Conservation (phyloP, 2,329 filamentous ascomycete species). For the Fusarium sp. region DNA sequence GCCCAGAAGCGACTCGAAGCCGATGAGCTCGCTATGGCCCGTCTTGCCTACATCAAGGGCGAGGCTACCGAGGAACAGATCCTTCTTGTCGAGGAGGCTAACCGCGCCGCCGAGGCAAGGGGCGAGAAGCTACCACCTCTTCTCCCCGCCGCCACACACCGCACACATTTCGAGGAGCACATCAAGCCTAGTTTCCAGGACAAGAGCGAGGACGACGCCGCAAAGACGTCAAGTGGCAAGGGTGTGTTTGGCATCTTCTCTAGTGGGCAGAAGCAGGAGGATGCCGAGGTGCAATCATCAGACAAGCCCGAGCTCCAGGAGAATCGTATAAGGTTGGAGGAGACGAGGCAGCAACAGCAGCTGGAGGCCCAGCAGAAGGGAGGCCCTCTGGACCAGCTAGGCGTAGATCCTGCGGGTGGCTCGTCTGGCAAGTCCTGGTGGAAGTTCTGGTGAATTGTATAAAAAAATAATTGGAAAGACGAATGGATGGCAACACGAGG, state of each 20-base stretch:
- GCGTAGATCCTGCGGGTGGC: constrained; percentile 53
- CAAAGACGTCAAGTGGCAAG: constrained; percentile 52
- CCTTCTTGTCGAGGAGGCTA: constrained; percentile 70
- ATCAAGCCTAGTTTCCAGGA: constrained; percentile 52
- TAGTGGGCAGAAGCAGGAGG: constrained; percentile 47
- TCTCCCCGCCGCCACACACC: constrained; percentile 62
- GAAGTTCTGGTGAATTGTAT: constrained; percentile 58
- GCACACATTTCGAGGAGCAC: constrained; percentile 56
- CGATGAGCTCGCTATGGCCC: constrained; percentile 70
- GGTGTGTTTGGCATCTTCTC: constrained; percentile 56
- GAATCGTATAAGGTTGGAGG: constrained; percentile 56
- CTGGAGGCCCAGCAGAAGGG: constrained; percentile 66
- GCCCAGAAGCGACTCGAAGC: constrained; percentile 68
- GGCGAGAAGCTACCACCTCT: constrained; percentile 66
- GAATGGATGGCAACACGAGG: constrained; percentile 19
- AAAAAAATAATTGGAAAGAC: constrained; percentile 41
- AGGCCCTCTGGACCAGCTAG: constrained; percentile 66
- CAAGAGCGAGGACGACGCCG: constrained; percentile 31
- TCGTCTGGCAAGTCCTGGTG: constrained; percentile 66
- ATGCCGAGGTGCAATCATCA: constrained; percentile 26
- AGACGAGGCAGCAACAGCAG: constrained; percentile 31
- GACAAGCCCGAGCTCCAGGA: constrained; percentile 37
- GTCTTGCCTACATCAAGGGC: constrained; percentile 72
- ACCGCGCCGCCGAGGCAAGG: constrained; percentile 61
- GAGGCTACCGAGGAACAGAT: constrained; percentile 70